phyloP scores from a whole-genome alignment of 768 basidiomycete genomes.

The Mycena galericulata region DNA sequence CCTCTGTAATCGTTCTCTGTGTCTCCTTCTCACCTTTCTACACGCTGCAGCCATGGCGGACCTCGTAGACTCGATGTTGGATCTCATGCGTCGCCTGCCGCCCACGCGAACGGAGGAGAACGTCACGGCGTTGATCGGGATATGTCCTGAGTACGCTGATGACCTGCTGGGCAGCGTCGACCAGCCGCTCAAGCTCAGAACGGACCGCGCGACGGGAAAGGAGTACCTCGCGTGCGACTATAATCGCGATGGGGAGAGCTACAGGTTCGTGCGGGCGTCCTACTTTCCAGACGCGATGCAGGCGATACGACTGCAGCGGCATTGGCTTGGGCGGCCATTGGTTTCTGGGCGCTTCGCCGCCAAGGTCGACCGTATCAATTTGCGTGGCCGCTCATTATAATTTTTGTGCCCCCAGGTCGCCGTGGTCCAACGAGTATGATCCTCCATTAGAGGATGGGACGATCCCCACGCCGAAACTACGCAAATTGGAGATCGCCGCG shows the following conservation, averaged over 20 bases:
- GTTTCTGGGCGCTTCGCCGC: background rate
- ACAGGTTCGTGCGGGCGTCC: conserved; percentile 67
- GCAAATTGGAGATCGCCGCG: conserved; percentile 91
- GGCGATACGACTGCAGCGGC: background rate
- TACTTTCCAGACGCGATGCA: background rate
- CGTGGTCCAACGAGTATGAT: conserved; percentile 98
- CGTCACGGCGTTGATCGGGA: conserved; percentile 80
- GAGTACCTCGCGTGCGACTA: conserved; percentile 97
- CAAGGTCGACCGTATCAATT: background rate
- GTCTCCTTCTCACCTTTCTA: background rate
- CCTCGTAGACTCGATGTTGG: conserved; percentile 92
- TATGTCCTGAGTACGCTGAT: conserved; percentile 94
- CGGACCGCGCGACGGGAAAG: conserved; percentile 82
- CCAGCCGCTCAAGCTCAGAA: conserved; percentile 87
- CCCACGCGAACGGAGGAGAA: conserved; percentile 91
- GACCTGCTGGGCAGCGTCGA: conserved; percentile 96
- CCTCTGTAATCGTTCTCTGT: background rate
- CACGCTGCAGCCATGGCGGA: conserved; percentile 66
- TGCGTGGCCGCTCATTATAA: conserved; percentile 10
- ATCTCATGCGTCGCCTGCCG: conserved; percentile 95
- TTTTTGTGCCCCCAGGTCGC: conserved; percentile 72
- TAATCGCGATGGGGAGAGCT: conserved; percentile 92
- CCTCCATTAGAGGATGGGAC: conserved; percentile 93
- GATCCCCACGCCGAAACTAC: conserved; percentile 82
- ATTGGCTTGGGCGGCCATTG: too few species aligned